Conservation (phyloP, 768 basidiomycete genomes). For the Pleurotus tuoliensis region DNA sequence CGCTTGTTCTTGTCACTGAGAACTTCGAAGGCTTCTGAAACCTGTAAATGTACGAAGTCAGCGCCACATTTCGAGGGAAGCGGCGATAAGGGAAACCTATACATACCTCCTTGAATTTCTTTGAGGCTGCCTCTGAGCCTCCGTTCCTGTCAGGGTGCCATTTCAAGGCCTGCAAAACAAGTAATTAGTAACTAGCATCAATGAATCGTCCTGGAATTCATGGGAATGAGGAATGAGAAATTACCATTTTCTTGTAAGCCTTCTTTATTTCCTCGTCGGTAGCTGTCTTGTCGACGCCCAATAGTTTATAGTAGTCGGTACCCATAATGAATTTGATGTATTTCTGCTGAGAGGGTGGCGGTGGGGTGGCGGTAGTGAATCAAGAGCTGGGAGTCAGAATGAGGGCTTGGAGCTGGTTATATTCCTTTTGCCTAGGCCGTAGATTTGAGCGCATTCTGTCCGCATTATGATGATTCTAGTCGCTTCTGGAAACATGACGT, state of each 20-base stretch:
- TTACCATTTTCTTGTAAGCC: constrained; percentile 91
- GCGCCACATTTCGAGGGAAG: background rate
- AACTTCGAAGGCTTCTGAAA: constrained; percentile 95
- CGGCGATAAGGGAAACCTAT: background rate
- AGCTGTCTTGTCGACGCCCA: constrained; percentile 73
- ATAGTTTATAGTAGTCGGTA: constrained; percentile 82
- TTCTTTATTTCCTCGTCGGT: constrained; percentile 86
- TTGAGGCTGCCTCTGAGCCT: constrained; percentile 79
- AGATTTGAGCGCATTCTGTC: background rate
- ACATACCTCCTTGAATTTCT: constrained; percentile 88
- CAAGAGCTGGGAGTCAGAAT: constrained; percentile 1
- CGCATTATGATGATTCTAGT: constrained; percentile 19
- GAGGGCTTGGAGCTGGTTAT: constrained; percentile 11
- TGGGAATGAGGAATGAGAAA: background rate
- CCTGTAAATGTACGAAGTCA: constrained; percentile 34
- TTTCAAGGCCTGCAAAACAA: constrained; percentile 62
- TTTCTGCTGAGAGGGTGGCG: background rate
- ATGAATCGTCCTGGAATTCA: constrained; percentile 5
- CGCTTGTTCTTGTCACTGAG: constrained; percentile 86
- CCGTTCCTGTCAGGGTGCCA: constrained; percentile 93
- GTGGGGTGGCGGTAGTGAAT: constrained; percentile 7
- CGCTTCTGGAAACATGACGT: constrained; percentile 29
- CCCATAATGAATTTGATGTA: constrained; percentile 46
- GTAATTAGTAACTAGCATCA: constrained; percentile 8
- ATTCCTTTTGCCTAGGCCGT: constrained; percentile 9